These are phyloP conservation scores for Trichoderma sp. DNA, from an alignment of 2,329 filamentous ascomycete genomes.

Conservation along the genomic window DNA sequence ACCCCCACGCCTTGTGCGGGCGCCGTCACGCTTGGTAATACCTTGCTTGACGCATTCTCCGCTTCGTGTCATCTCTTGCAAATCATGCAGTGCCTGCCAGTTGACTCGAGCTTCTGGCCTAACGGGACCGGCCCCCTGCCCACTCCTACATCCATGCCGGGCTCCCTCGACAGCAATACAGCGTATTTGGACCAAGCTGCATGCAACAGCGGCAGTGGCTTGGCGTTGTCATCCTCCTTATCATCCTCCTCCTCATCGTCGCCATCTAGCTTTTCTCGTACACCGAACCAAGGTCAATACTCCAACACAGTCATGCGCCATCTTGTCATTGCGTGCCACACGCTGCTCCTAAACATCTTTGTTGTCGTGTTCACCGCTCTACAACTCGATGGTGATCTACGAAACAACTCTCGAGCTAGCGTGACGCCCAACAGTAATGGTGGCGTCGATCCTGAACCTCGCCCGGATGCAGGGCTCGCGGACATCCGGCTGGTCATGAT, in stretches of 20 bases:
- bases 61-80: not conserved
- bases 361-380: not conserved
- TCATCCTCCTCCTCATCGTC: not conserved
- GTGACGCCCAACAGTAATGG: too few relatives aligned
- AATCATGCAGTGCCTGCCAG: not conserved
- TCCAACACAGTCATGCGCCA: slow-evolving; percentile 2
- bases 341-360: not conserved
- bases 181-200: not conserved
- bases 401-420: too few relatives aligned
- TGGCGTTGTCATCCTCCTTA: not conserved
- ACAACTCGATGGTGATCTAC: too few relatives aligned
- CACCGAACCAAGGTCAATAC: not conserved
- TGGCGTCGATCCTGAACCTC: not conserved
- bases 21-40: not conserved
- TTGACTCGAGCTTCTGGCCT: not conserved
- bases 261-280: not conserved
- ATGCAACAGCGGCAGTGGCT: not conserved
- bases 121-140: not conserved
- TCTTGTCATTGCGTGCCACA: slow-evolving; percentile 3
- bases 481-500: not conserved
- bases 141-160: not conserved
- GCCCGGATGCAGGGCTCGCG: not conserved
- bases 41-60: not conserved
- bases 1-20: too few relatives aligned
- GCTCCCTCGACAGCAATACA: not conserved